Evolutionary conservation across 1,284 basidiomycete species (phyloP), one percentile per base, ranked within the genome.

Genomic region (Fomitopsis palustris): DNA sequence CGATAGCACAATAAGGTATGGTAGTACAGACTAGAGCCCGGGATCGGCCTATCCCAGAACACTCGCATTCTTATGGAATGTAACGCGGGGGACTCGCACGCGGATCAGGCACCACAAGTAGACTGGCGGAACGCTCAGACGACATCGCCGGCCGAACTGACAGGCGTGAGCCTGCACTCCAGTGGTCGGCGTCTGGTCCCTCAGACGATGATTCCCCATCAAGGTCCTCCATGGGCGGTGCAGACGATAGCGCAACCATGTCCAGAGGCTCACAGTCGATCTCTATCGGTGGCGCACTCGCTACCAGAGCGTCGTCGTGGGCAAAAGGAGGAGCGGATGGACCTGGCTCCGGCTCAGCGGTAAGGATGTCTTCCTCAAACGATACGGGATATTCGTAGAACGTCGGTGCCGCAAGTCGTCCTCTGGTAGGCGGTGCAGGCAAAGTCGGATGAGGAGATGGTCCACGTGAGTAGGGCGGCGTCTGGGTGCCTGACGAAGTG

Each of bases 361-460:
- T 62, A 19, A 59, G 59, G 19, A 67, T 61, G 45, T 73, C 72
- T 19, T 67, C 67, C 63, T 72, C 71, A 57, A 72, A 72, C 29
- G 68, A 62, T 37, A 65, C 61, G 16, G 69, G 70, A 43, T 72
- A 72, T 52, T 72, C 70, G 60, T 70, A 71, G 63, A 71, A 72
- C 42, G 58, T 61, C 35, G 69, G 66, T 17, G 65, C 67, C 19
- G 62, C 62, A 12, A 72, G 61, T 27, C 62, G 59, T 19, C 63
- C 60, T 61, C 70, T 71, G n/a, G 64, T 51, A 4, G 70, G 69
- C 5, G 72, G 70, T 3, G 66, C 58, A n/a, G 69, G 70, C 17
- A 71, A 61, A 23, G 64, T 21, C 6, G 59, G 65, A 53, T 67
- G 67, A 19, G 63, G 66, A 19, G 62, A 64, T 25, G 64, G 63